Percentiles rank a stretch among this genome's conserved stretches.
phyloP scores from a whole-genome alignment of 1,284 basidiomycete species.

The Malassezia slooffiae region DNA sequence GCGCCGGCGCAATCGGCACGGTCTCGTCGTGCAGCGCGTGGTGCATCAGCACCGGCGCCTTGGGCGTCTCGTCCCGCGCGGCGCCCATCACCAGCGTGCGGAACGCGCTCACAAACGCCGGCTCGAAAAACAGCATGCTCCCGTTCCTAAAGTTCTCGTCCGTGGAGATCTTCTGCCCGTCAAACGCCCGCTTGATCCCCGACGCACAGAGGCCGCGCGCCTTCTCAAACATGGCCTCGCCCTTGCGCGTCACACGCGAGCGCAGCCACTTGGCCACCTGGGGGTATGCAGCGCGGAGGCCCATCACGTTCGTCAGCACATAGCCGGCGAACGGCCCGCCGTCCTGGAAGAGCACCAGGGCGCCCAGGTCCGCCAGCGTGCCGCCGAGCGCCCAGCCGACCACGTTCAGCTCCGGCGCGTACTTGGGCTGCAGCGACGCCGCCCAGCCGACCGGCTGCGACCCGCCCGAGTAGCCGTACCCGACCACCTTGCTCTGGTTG shows the following conservation, averaged over 20 bases:
- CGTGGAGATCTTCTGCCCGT: no score
- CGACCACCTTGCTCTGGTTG: slow-evolving; percentile 8
- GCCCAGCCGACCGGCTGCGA: slow-evolving; percentile 23
- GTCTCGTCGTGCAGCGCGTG: slow-evolving; percentile 32
- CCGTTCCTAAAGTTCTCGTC: no score
- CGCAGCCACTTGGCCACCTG: slow-evolving; percentile 18
- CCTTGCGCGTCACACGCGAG: slow-evolving; percentile 17
- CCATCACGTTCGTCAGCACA: slow-evolving; percentile 22
- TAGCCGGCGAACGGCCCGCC: slow-evolving; percentile 27
- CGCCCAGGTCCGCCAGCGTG: slow-evolving; percentile 23
- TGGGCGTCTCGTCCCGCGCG: slow-evolving; percentile 10
- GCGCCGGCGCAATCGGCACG: slow-evolving; percentile 20
- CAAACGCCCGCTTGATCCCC: no score
- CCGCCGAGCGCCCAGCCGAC: slow-evolving; percentile 27
- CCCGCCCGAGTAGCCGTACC: slow-evolving; percentile 24
- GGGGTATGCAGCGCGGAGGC: slow-evolving; percentile 16
- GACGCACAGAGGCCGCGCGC: slow-evolving; percentile 16
- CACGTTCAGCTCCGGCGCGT: slow-evolving; percentile 26
- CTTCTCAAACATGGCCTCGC: slow-evolving; percentile 8
- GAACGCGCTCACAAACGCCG: no score
- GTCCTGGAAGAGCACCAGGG: no score
- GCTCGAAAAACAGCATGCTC: no score
- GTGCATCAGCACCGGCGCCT: slow-evolving; percentile 25
- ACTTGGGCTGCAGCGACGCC: slow-evolving; percentile 7
- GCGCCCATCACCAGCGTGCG: slow-evolving; percentile 1